Evolutionary conservation across 2,329 filamentous ascomycete species (phyloP), one percentile per base, ranked within the genome.

Genomic region (Trichoderma oligosporum): DNA sequence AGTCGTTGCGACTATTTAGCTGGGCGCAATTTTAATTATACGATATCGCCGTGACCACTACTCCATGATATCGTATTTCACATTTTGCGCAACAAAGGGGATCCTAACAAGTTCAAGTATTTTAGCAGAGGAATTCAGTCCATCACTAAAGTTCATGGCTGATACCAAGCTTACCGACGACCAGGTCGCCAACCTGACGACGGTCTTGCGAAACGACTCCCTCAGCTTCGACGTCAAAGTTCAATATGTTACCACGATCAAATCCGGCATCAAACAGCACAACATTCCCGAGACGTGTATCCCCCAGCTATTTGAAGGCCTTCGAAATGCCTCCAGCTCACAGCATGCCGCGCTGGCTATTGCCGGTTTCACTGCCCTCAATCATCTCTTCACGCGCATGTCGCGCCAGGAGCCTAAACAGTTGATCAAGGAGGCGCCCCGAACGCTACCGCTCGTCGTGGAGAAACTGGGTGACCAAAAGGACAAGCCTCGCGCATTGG

Each of bases 261-360:
- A 96, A 74, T 91, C 89, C 41, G 83, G 85, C 70, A 96, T 96
- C 78, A 96, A 96, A 73, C 91, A 96, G 73, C 87, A 89, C 70
- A 91, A 91, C 76, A 89, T 96, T 44, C 90, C 91, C 60, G 90
- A 95, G 63, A 73, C 74, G 55, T 82, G 80, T 66, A 82, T 95
- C 65, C 74, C 83, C 24, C 78, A 83, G 58, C 83, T 96, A 62
- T 95, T 96, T 73, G 91, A 97, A 60, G 89, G 87, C 62, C 79
- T 95, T 66, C 87, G 87, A 61, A 76, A 85, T 53, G 88, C 90
- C 60, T 87, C 93, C 63, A 77, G 80, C 54, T 89, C 89, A 39
- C 86, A 89, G 65, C 88, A 95, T 67, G 86, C 86, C 41, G 82
- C 84, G 31, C 85, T 96, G 61, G 85, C 88, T 63, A 88, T 89